These are phyloP conservation scores for Pseudogymnoascus sp. DNA, from an alignment of 2,329 filamentous ascomycete genomes.

Conservation along the genomic window DNA sequence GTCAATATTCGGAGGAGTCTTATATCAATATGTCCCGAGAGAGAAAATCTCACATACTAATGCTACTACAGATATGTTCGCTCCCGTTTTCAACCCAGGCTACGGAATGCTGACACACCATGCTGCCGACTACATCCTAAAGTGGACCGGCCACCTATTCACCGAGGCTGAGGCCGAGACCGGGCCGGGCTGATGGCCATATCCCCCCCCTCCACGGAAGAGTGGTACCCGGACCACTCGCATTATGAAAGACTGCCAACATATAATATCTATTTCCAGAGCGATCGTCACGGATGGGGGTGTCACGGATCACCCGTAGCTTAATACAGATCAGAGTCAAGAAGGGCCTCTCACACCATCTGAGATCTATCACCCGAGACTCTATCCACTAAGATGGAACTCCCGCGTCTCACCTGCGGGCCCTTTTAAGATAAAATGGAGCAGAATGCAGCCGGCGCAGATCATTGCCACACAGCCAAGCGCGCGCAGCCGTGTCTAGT, in stretches of 20 bases:
- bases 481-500: neutral
- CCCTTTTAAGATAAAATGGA: neutral
- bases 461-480: neutral
- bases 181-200: neutral
- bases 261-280: neutral
- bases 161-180: neutral
- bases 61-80: neutral
- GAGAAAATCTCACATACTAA: neutral
- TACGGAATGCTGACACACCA: neutral
- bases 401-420: neutral
- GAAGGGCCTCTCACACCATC: neutral
- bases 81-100: neutral
- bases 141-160: neutral
- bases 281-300: slow-evolving; percentile 12
- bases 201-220: neutral
- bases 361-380: neutral
- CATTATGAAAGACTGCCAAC: neutral
- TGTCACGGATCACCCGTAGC: neutral
- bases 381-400: neutral
- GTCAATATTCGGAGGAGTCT: neutral
- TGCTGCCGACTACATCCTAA: neutral
- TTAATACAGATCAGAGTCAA: neutral
- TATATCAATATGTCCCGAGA: neutral
- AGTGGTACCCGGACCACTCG: neutral
- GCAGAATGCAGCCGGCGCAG: neutral